Base-by-base conservation (phyloP, 2,329 filamentous ascomycete genomes). In the Magnaporthiopsis incrustans region DNA sequence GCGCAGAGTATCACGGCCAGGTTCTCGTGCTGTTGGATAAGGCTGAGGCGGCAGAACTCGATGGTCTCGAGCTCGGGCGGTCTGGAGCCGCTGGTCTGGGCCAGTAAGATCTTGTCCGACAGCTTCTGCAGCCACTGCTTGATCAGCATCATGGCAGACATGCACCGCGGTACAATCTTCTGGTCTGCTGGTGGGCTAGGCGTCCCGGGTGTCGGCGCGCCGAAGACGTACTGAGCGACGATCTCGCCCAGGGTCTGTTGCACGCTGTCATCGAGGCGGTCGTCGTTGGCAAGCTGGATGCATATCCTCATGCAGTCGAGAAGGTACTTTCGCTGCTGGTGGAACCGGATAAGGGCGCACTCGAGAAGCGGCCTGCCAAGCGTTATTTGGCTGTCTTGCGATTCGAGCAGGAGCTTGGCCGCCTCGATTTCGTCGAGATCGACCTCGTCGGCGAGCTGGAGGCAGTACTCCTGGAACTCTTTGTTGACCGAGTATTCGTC, bases 371-470 rank as follows among this genome's bases (percentile, higher is more conserved):
- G 83, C 30, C 91, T 86, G 66, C 91, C 91, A 6, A 92, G 80
- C 22, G 85, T 80, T 59, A 85, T 81, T 22, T 86, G 82, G 69
- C 93, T 88, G 53, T 86, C 83, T 72, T 91, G 85, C 25, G 90
- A 87, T 64, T 89, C 87, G 62, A 96, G 79, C 65, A 96, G 85
- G 61, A 95, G 84, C 68, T 84, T 83, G 12, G 92, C 90, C 25
- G 94, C 89, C 70, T 95, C 86, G 65, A 96, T 74, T 76, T 99
- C 96, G 76, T 99, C 93, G 63, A 99, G 81, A 71, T 97, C 88
- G 67, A 97, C 81, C 69, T 92, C 91, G 75, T 98, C 93, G 64
- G 94, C 90, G 53, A 99, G 81, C 70, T 91, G 85, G 38, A 96
- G 81, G 30, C 88, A 85, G 69, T 89, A 87, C 75, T 97, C 89